These are phyloP conservation scores for Volvox reticuliferus DNA, from an alignment of 139 green algal species.

Conservation along the genomic window DNA sequence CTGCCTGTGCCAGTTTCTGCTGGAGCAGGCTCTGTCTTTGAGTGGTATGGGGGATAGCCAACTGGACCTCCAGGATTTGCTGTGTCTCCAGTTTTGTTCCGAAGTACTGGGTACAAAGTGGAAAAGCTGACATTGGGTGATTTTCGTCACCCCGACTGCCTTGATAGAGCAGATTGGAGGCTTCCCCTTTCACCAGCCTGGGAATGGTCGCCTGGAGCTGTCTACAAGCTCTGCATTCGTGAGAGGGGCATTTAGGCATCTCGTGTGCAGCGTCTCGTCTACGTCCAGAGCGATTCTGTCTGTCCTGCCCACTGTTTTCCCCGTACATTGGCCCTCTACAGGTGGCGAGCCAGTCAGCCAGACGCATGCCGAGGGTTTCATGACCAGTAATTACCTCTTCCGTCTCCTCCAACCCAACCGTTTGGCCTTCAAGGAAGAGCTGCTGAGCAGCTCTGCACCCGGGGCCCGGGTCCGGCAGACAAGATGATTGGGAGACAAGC, in stretches of 20 bases:
- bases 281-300: not conserved
- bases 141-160: not conserved
- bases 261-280: not conserved
- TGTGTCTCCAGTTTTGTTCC: not conserved
- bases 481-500: not conserved
- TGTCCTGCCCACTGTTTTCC: not conserved
- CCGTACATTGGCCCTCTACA: not conserved
- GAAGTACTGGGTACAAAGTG: not conserved
- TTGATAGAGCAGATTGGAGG: not conserved
- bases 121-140: not conserved
- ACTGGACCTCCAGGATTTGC: not conserved
- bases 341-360: not conserved
- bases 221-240: not conserved
- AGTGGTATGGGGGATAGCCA: not conserved
- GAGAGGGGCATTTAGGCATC: not conserved
- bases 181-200: not conserved
- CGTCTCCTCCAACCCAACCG: not conserved
- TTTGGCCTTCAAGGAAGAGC: not conserved
- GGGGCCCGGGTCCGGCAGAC: not conserved
- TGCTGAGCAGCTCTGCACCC: not conserved
- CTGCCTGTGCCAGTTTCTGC: constrained; percentile 4
- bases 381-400: not conserved
- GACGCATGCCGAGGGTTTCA: not conserved
- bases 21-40: not conserved
- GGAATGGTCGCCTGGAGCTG: too few species aligned